Base-by-base conservation (phyloP, 192 early-diverging fungal species). In the Coemansia sp. region DNA sequence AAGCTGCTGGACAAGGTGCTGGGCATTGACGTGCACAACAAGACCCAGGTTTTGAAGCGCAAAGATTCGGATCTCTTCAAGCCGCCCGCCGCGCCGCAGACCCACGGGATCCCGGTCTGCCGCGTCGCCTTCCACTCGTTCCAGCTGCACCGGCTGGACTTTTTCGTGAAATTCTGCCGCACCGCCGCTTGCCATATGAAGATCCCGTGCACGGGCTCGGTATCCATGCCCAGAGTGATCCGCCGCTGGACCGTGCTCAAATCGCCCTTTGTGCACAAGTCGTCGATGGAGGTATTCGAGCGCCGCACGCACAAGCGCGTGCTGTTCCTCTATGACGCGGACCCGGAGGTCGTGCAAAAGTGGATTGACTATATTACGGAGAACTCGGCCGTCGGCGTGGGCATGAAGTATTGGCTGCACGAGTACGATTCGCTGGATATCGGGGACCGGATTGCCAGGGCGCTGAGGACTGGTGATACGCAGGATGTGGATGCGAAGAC, bases 271-370 rank as follows among this genome's bases (percentile, higher is more conserved):
- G 87, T 95, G 22, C 88, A 97, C 82, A 97, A 93, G 67, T 95
- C 96, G 77, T 84, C 90, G 24, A 94, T 96, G 81, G 95, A 99
- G 71, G 88, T 92, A 14, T 99, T 99, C 84, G 95, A 97, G 80
- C 84, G 91, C 48, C 88, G 89, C 74, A 94, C 91, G 49, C 86
- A 92, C 69, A 86, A 88, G 75, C 84, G 94, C 23, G 61, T 88
- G 25, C 65, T 99, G 58, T 87, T 91, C 43, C 82, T 96, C 22
- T 85, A 87, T 50, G 92, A 96, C 62, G 75, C 88, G 21, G 80
- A 91, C 51, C 82, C 80, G 9, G 88, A 90, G 46, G 86, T 84
- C 0, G 81, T 95, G 19, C 76, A 88, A 48, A 81, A 82, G 62
- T 94, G 88, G 89, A 64, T 93, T 9, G 83, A 81, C 19, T 96